A percentile compares a stretch with the other conserved stretches of the same genome.
Evolutionary conservation across 352 stramenopile species (phyloP).

Genomic region (Globisporangium middletonii): DNA sequence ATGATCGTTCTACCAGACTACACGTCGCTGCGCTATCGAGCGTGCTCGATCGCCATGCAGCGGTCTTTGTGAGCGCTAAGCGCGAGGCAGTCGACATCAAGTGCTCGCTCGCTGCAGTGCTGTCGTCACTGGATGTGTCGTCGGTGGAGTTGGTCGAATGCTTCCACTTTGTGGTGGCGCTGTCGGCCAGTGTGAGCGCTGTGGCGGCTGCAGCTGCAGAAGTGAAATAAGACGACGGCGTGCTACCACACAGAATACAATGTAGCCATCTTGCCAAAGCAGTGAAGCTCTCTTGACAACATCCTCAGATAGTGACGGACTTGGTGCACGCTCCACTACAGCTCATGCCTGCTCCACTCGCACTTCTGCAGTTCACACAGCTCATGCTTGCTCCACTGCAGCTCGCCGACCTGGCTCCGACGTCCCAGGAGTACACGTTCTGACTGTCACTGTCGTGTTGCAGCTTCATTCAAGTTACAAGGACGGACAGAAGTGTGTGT

Average conservation of each 20-base stretch:
- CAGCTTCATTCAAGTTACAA: too few relatives aligned
- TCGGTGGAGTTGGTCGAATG: slow-evolving; percentile 4
- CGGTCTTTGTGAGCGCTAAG: slow-evolving; percentile 5
- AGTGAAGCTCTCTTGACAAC: too few relatives aligned
- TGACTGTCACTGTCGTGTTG: too few relatives aligned
- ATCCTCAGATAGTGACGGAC: too few relatives aligned
- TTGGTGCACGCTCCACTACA: too few relatives aligned
- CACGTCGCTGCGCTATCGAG: slow-evolving; percentile 1
- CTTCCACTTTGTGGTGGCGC: slow-evolving; percentile 6
- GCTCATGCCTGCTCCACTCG: too few relatives aligned
- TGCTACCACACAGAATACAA: not conserved
- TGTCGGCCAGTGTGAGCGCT: not conserved
- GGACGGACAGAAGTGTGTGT: too few relatives aligned
- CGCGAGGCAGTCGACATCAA: not conserved
- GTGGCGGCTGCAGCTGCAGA: not conserved
- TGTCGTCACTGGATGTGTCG: slow-evolving; percentile 2
- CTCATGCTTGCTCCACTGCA: too few relatives aligned
- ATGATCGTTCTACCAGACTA: slow-evolving; percentile 3
- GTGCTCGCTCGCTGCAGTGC: not conserved
- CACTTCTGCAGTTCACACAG: too few relatives aligned
- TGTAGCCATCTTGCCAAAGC: too few relatives aligned
- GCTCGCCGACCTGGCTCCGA: too few relatives aligned
- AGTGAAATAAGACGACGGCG: slow-evolving; percentile 7
- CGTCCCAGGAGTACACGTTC: too few relatives aligned
- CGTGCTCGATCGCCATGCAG: slow-evolving; percentile 3